Evolutionary conservation across 2,329 filamentous ascomycete species (phyloP).

Genomic region (Monilinia laxa): DNA sequence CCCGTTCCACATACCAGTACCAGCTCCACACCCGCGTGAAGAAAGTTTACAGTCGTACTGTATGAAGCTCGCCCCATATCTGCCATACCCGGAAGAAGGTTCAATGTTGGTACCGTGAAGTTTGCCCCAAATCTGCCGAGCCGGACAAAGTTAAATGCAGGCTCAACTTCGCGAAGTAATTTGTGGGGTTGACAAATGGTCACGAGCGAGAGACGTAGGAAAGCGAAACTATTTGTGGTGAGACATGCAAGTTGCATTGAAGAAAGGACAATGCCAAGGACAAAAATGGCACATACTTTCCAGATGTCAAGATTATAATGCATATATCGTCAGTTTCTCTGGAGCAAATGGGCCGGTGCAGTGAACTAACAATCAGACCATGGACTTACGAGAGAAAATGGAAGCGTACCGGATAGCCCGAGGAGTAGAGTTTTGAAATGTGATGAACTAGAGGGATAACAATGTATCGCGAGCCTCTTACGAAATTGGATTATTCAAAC

Average conservation of each 20-base stretch:
- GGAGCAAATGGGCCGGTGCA: not conserved
- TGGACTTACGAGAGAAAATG: not conserved
- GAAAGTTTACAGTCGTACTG: not conserved
- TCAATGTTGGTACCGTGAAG: not conserved
- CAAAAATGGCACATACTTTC: not conserved
- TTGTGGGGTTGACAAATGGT: not conserved
- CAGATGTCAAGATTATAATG: not conserved
- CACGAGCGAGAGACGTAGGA: not conserved
- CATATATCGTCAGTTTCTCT: not conserved
- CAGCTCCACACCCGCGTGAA: conserved; percentile 4
- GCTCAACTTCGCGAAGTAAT: not conserved
- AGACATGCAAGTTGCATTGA: not conserved
- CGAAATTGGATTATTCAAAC: not conserved
- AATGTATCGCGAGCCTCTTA: not conserved
- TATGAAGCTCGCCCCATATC: conserved; percentile 7
- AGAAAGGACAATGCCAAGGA: not conserved
- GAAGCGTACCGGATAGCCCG: not conserved
- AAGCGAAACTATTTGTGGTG: not conserved
- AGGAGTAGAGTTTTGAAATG: not conserved
- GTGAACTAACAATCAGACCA: not conserved
- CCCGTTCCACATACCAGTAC: not conserved
- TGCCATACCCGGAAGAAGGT: not conserved
- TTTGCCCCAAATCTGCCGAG: conserved; percentile 5
- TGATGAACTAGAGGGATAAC: not conserved
- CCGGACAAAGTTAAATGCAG: not conserved